These are phyloP conservation scores for Marasmius tenuissimus DNA, from an alignment of 1,284 basidiomycete species.

Conservation along the genomic window DNA sequence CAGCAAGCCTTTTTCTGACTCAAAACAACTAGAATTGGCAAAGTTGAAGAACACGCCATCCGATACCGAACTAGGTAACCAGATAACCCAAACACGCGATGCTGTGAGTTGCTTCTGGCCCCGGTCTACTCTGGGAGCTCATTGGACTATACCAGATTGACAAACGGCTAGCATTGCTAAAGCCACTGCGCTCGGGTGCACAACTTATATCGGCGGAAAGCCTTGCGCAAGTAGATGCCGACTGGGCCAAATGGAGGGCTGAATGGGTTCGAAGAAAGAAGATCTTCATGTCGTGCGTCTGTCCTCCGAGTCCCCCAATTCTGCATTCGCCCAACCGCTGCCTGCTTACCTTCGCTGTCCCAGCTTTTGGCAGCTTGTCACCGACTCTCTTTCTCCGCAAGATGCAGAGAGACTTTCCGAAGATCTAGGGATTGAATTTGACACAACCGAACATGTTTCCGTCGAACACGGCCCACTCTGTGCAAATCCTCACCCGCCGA, in stretches of 20 bases:
- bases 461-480: slow-evolving; percentile 58
- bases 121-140: slow-evolving; percentile 1
- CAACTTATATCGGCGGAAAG: slow-evolving; percentile 68
- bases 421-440: slow-evolving; percentile 74
- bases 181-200: slow-evolving; percentile 64
- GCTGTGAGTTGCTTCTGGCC: slow-evolving; percentile 33
- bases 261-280: slow-evolving; percentile 75
- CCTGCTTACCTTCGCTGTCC: slow-evolving; percentile 2
- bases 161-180: slow-evolving; percentile 49
- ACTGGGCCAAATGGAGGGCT: slow-evolving; percentile 69
- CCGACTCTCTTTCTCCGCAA: slow-evolving; percentile 63
- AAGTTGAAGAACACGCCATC: slow-evolving; percentile 66
- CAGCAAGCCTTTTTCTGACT: slow-evolving; percentile 1
- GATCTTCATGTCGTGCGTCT: slow-evolving; percentile 63
- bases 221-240: slow-evolving; percentile 55
- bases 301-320: not conserved
- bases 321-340: not conserved
- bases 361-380: slow-evolving; percentile 74
- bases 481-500: slow-evolving; percentile 32
- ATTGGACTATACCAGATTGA: slow-evolving; percentile 40
- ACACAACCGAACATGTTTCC: slow-evolving; percentile 61
- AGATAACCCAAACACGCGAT: slow-evolving; percentile 42
- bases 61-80: slow-evolving; percentile 59
- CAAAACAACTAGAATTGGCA: slow-evolving; percentile 52
- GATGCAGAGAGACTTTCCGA: slow-evolving; percentile 63